These are phyloP conservation scores for Aspergillus carbonarius DNA, from an alignment of 2,329 filamentous ascomycete species.

Conservation along the genomic window DNA sequence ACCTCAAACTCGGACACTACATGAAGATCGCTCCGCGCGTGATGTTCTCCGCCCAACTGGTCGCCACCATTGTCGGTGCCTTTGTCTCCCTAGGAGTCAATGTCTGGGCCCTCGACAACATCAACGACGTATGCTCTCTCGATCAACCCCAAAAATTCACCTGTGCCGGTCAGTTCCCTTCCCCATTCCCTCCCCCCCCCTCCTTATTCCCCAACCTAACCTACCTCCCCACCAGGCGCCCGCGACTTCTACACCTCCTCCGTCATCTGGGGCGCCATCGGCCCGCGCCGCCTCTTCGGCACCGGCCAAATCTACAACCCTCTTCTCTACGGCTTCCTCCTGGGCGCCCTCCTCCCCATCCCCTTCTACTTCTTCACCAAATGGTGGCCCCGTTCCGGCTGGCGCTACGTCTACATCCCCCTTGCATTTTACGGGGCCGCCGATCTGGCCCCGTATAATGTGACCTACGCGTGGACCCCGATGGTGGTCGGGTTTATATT, in stretches of 20 bases:
- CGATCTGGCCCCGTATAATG: constrained; percentile 4
- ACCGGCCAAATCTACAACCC: constrained; percentile 1
- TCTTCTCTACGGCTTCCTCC: constrained; percentile 4
- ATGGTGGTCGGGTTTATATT: background rate
- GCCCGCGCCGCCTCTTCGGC: constrained; percentile 5
- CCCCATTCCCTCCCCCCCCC: background rate
- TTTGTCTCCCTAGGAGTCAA: constrained; percentile 6
- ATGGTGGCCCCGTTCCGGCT: background rate
- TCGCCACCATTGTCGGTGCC: constrained; percentile 1
- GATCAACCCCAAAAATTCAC: constrained; percentile 4
- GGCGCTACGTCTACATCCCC: background rate
- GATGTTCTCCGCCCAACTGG: constrained; percentile 5
- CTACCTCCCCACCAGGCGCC: background rate
- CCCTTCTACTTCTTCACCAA: constrained; percentile 2
- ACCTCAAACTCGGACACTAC: constrained; percentile 10
- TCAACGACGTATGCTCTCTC: constrained; percentile 4
- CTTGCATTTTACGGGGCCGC: background rate
- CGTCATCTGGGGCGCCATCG: constrained; percentile 6
- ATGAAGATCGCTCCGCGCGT: constrained; percentile 8
- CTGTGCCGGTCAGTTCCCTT: background rate
- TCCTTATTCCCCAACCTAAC: background rate
- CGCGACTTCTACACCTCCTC: constrained; percentile 8
- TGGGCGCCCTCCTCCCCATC: constrained; percentile 3
- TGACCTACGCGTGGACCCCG: constrained; percentile 6
- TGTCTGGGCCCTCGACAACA: constrained; percentile 4